Evolutionary conservation across 148 eudicot species (phyloP).

Genomic region (Chenopodium suecicum): DNA sequence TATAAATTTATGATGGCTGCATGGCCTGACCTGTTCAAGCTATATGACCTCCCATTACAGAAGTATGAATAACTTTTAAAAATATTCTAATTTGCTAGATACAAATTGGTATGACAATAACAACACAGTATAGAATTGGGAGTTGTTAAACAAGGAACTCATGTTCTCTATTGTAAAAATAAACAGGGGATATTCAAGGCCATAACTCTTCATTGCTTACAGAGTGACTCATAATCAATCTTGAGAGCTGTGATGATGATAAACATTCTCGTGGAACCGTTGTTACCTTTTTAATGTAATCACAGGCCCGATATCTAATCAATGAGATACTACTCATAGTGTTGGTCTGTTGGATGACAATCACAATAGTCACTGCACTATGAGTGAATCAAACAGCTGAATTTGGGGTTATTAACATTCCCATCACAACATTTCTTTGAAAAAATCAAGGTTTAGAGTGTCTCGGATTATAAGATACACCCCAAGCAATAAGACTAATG

Average conservation of each 20-base stretch:
- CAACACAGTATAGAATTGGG: neutral
- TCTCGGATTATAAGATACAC: constrained; percentile 78
- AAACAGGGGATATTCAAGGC: neutral
- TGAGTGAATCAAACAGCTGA: neutral
- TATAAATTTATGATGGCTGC: too few species aligned
- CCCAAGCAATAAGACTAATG: constrained; percentile 69
- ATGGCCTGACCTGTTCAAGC: too few species aligned
- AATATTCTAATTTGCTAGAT: neutral
- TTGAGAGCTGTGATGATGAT: neutral
- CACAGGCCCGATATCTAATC: neutral
- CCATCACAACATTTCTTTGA: constrained; percentile 68
- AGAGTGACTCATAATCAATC: neutral
- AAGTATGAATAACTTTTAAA: neutral
- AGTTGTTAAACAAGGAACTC: neutral
- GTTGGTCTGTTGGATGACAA: too few species aligned
- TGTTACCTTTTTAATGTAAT: neutral
- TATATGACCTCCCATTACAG: too few species aligned
- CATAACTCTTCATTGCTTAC: neutral
- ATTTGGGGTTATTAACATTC: neutral
- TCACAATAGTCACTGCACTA: neutral
- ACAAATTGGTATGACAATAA: neutral
- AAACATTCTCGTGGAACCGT: neutral
- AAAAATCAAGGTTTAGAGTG: constrained; percentile 82
- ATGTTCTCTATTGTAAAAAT: neutral
- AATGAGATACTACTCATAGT: neutral